Evolutionary conservation across 2,329 filamentous ascomycete species (phyloP).

Genomic region (Lecanoromycetidae sp.): DNA sequence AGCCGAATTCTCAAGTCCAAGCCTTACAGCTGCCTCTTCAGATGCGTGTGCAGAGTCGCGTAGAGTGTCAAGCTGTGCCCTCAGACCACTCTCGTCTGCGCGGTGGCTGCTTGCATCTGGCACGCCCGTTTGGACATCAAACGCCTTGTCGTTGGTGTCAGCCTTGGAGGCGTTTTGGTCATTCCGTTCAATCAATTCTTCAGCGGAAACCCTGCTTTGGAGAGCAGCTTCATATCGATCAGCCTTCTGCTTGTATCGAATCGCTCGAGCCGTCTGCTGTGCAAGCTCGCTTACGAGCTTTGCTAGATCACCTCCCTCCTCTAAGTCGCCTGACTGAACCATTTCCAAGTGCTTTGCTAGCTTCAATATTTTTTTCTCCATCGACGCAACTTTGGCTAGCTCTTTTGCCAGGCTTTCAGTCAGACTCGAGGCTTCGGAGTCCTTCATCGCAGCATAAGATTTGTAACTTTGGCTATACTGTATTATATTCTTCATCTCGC

Average conservation of each 20-base stretch:
- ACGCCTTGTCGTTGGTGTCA: not conserved
- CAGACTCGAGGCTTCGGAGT: slow-evolving; percentile 42
- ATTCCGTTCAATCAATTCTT: not conserved
- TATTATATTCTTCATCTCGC: slow-evolving; percentile 49
- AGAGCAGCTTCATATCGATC: slow-evolving; percentile 18
- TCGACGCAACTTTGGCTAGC: slow-evolving; percentile 31
- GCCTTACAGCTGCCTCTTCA: slow-evolving; percentile 30
- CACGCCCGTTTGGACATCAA: too few relatives aligned
- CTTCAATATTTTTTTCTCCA: slow-evolving; percentile 33
- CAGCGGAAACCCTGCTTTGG: not conserved
- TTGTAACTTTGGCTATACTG: slow-evolving; percentile 48
- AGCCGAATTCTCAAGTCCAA: slow-evolving; percentile 31
- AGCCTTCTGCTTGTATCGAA: slow-evolving; percentile 34
- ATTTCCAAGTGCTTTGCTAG: slow-evolving; percentile 24
- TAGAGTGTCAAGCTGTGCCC: slow-evolving; percentile 24
- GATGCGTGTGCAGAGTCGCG: slow-evolving; percentile 28
- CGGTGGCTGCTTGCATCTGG: not conserved
- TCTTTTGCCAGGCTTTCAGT: slow-evolving; percentile 42
- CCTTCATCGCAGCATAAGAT: slow-evolving; percentile 48
- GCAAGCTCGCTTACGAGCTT: slow-evolving; percentile 32
- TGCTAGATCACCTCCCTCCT: slow-evolving; percentile 15
- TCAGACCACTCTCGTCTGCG: not conserved
- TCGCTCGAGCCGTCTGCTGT: slow-evolving; percentile 32
- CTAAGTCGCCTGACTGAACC: slow-evolving; percentile 5
- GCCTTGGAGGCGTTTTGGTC: not conserved